These are phyloP conservation scores for Cyclotella cryptica DNA, from an alignment of 108 stramenopile genomes.

Conservation along the genomic window DNA sequence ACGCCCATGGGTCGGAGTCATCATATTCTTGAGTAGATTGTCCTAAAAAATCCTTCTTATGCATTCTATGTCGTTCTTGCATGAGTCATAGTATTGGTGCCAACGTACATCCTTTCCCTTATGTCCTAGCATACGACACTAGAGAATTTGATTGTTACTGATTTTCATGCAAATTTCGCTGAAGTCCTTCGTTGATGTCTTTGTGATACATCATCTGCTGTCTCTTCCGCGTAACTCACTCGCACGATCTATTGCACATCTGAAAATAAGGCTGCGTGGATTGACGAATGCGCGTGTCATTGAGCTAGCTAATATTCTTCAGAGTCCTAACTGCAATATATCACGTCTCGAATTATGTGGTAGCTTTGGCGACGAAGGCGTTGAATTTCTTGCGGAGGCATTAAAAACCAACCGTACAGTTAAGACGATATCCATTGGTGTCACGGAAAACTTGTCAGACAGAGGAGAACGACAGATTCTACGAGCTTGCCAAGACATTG, in stretches of 20 bases:
- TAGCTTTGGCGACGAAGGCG: constrained; percentile 38
- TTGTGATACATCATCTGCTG: not conserved
- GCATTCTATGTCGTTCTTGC: too few species aligned
- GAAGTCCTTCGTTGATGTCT: too few species aligned
- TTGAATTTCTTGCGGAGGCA: constrained; percentile 41
- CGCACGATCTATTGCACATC: constrained; percentile 27
- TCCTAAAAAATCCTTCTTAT: too few species aligned
- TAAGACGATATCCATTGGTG: constrained; percentile 36
- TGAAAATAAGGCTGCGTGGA: constrained; percentile 24
- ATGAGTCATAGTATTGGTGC: too few species aligned
- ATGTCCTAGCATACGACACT: too few species aligned
- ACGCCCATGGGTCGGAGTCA: too few species aligned
- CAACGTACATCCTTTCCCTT: too few species aligned
- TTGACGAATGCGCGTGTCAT: constrained; percentile 29
- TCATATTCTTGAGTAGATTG: too few species aligned
- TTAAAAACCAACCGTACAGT: constrained; percentile 34
- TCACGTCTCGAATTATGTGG: constrained; percentile 43
- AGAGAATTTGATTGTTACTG: too few species aligned
- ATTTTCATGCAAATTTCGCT: too few species aligned
- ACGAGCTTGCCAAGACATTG: constrained; percentile 13
- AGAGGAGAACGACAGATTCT: constrained; percentile 27
- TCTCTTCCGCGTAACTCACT: not conserved
- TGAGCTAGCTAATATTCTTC: constrained; percentile 15
- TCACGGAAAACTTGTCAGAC: constrained; percentile 25
- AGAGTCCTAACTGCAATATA: constrained; percentile 21